These are phyloP conservation scores for Picochlorum costavermella DNA, from an alignment of 139 green algal genomes.

Conservation along the genomic window DNA sequence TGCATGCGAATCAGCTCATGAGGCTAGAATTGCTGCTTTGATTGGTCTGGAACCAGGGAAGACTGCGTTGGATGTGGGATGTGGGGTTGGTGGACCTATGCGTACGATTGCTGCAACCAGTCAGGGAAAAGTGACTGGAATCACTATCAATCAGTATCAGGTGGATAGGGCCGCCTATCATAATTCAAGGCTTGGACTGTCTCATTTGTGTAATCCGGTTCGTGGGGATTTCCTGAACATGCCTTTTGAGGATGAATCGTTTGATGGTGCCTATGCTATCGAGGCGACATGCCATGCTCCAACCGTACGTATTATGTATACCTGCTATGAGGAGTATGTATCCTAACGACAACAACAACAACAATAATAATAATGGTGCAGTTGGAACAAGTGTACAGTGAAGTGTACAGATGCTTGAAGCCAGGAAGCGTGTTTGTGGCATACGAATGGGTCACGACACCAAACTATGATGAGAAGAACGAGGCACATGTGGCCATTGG, in stretches of 20 bases:
- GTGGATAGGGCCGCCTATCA: conserved; percentile 71
- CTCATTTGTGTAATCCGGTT: conserved; percentile 64
- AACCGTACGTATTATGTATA: not conserved
- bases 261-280: conserved; percentile 90
- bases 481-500: conserved; percentile 79
- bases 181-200: conserved; percentile 69
- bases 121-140: conserved; percentile 79
- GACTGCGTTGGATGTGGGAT: conserved; percentile 81
- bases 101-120: conserved; percentile 71
- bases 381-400: conserved; percentile 74
- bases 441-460: conserved; percentile 96
- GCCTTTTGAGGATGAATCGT: conserved; percentile 73
- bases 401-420: conserved; percentile 92
- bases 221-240: conserved; percentile 94
- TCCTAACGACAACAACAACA: not conserved
- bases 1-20: conserved; percentile 75
- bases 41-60: conserved; percentile 45
- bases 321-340: too few species aligned
- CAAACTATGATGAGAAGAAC: conserved; percentile 75
- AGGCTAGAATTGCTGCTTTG: conserved; percentile 65
- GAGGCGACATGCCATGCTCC: conserved; percentile 96
- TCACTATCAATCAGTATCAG: conserved; percentile 98
- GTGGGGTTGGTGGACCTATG: conserved; percentile 96
- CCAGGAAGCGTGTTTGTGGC: conserved; percentile 75
- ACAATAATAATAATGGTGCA: conserved; percentile 10